Evolutionary conservation across 176 grass and related monocot species (phyloP), one percentile per base, ranked within the genome.

Genomic region (Carex littledalei): DNA sequence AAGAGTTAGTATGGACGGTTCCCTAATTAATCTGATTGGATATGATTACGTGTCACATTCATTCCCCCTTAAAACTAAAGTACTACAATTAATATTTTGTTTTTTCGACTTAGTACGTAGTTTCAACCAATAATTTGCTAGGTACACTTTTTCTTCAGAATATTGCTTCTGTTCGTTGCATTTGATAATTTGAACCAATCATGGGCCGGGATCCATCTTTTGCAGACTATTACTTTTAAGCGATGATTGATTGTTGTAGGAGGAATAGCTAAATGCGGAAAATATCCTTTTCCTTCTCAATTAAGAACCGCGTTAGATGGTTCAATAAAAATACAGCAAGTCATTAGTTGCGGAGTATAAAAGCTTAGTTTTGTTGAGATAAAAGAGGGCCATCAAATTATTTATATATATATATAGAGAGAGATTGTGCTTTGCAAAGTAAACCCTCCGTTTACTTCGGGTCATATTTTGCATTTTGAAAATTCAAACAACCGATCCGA

Each of bases 281-380:
- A 81, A 63, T 45, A 81, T 81, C 0, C 16, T 41, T 81, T 63
- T 81, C 55, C 79, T 47, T 81, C 56, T 63, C 37, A 54, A 45
- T 45, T 63, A 81, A 81, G 34, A 64, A 64, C 24, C 24, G 50
- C 6, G 18, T 17, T 17, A 56, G 24, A 78, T 56, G 13, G 11
- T 53, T 52, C 43, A 53, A 15, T 35, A 65, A 65, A 14, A 4
- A 8, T 68, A 39, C 37, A 39, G 37, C 37, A 39, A 39, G 37
- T 39, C 37, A 39, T 39, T 39, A 39, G 37, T 4, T 39, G 37
- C 4, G 37, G 5, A 39, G 37, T 39, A 39, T 39, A 39, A 39
- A 5, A 39, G 37, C 37, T 39, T 39, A 39, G 34, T 39, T 39
- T 39, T 39, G 37, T 39, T 39, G 37, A 39, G 37, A 39, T 39